Conservation (phyloP, 345 rosid species). For the Cardamine occulta region DNA sequence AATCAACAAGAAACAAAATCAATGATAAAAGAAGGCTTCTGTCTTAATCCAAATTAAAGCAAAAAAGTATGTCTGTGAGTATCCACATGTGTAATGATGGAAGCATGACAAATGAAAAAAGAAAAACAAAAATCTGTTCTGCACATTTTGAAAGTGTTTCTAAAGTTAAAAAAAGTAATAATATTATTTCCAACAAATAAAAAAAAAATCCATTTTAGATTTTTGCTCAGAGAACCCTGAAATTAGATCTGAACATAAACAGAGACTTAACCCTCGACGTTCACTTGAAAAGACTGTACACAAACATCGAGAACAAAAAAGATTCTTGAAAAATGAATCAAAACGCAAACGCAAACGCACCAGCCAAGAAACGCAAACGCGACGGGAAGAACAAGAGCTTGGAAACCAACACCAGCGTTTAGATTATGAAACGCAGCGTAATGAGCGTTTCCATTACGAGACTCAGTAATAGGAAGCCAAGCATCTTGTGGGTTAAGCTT, state of each 20-base stretch:
- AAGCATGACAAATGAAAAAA: conserved; percentile 35
- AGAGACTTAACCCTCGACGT: conserved; percentile 19
- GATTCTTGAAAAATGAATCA: background rate
- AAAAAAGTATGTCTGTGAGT: conserved; percentile 42
- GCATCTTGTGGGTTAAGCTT: conserved; percentile 98
- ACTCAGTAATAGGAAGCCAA: conserved; percentile 97
- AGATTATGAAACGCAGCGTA: conserved; percentile 97
- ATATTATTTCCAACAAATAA: conserved; percentile 3
- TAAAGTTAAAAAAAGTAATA: conserved; percentile 18
- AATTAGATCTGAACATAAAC: conserved; percentile 35
- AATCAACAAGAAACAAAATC: conserved; percentile 36
- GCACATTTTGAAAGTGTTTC: conserved; percentile 10
- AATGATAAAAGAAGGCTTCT: conserved; percentile 33
- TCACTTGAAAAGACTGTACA: conserved; percentile 23
- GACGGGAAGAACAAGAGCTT: conserved; percentile 90
- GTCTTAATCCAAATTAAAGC: conserved; percentile 44
- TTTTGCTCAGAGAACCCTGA: background rate
- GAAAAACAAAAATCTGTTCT: background rate
- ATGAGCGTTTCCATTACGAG: conserved; percentile 97
- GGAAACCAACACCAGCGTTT: conserved; percentile 96
- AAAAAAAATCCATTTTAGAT: background rate
- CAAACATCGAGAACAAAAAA: conserved; percentile 23
- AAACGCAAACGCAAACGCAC: conserved; percentile 48
- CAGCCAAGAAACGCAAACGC: conserved; percentile 98
- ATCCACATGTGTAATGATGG: conserved; percentile 49